These are phyloP conservation scores for Salvia splendens DNA, from an alignment of 257 asterid species.

Conservation along the genomic window DNA sequence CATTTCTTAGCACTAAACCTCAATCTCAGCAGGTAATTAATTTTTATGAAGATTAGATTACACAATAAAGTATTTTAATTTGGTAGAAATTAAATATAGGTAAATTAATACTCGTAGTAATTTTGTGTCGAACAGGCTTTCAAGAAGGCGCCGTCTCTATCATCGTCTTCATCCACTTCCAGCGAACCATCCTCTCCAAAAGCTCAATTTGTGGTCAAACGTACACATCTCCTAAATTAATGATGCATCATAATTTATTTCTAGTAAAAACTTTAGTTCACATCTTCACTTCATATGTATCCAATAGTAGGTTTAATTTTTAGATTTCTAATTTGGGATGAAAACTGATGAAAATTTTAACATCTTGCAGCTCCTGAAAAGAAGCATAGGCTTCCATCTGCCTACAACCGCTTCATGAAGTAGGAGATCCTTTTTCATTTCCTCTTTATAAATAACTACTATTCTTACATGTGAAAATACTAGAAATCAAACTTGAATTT, in stretches of 20 bases:
- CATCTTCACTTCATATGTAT: no score
- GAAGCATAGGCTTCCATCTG: slow-evolving; percentile 97
- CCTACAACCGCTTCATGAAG: slow-evolving; percentile 99
- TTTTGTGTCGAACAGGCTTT: slow-evolving; percentile 36
- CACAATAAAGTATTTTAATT: background rate
- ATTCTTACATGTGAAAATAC: background rate
- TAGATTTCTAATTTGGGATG: background rate
- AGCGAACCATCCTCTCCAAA: slow-evolving; percentile 66
- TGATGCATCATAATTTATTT: no score
- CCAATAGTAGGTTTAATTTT: background rate
- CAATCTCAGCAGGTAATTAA: slow-evolving; percentile 47
- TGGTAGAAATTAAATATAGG: background rate
- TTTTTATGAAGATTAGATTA: background rate
- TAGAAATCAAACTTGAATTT: background rate
- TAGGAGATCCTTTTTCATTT: slow-evolving; percentile 36
- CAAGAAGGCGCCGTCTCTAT: slow-evolving; percentile 63
- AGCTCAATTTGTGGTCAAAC: slow-evolving; percentile 91
- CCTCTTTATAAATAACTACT: background rate
- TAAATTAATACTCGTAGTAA: background rate
- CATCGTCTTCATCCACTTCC: slow-evolving; percentile 66
- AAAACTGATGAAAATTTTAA: background rate
- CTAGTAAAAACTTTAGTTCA: background rate
- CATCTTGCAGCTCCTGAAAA: slow-evolving; percentile 88
- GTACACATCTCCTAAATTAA: slow-evolving; percentile 31
- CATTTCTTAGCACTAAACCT: slow-evolving; percentile 74